Evolutionary conservation across 805 yeast species (phyloP).

Genomic region (Candida silvicultrix): DNA sequence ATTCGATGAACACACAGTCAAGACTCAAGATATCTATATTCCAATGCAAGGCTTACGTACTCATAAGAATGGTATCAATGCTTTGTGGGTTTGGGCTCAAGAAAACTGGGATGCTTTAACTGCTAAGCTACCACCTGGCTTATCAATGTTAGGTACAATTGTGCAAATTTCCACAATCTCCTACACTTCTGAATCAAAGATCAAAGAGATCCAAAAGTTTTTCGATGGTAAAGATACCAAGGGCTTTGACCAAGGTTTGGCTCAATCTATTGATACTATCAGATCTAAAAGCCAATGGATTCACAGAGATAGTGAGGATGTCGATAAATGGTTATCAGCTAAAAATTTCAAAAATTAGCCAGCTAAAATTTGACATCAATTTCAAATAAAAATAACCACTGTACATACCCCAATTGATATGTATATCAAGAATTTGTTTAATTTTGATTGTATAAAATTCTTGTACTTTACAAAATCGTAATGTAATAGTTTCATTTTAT

Average conservation of each 20-base stretch:
- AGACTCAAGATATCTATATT: slow-evolving; percentile 70
- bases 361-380: not conserved
- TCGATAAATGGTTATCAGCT: slow-evolving; percentile 42
- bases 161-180: slow-evolving; percentile 57
- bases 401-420: too few relatives aligned
- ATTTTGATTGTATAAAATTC: too few relatives aligned
- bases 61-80: slow-evolving; percentile 58
- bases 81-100: slow-evolving; percentile 69
- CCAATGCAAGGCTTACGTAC: slow-evolving; percentile 72
- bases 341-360: slow-evolving; percentile 17
- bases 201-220: slow-evolving; percentile 43
- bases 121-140: slow-evolving; percentile 71
- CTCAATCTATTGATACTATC: slow-evolving; percentile 57
- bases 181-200: slow-evolving; percentile 50
- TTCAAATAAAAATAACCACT: too few relatives aligned
- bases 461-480: too few relatives aligned
- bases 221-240: slow-evolving; percentile 49
- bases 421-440: too few relatives aligned
- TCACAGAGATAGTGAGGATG: slow-evolving; percentile 43
- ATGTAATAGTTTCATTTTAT: too few relatives aligned
- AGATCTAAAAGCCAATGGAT: slow-evolving; percentile 54
- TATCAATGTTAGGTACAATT: slow-evolving; percentile 73
- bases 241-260: slow-evolving; percentile 59
- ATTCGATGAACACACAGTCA: slow-evolving; percentile 45
- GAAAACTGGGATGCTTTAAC: slow-evolving; percentile 65